phyloP scores from a whole-genome alignment of 2,329 filamentous ascomycete genomes.

The Clonostachys rosea region DNA sequence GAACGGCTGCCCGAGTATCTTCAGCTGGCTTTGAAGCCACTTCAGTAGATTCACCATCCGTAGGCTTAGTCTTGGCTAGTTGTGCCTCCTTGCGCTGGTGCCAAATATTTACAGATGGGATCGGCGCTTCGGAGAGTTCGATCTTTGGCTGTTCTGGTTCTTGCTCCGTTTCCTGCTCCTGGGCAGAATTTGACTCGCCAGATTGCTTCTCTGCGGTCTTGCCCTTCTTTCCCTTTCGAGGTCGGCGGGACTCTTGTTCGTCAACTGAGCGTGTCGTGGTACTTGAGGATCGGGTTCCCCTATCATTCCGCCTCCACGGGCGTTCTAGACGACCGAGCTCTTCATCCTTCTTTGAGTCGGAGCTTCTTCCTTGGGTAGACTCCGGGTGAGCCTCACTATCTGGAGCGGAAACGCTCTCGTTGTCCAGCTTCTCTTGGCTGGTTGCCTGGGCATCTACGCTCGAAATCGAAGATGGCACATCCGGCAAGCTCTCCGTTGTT shows the following conservation, averaged over 20 bases:
- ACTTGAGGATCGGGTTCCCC: constrained; percentile 55
- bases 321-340: constrained; percentile 30
- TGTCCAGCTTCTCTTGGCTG: constrained; percentile 23
- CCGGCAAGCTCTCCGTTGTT: constrained; percentile 14
- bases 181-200: constrained; percentile 45
- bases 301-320: constrained; percentile 34
- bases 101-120: constrained; percentile 87
- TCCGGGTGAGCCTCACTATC: constrained; percentile 28
- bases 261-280: constrained; percentile 62
- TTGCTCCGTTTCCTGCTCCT: constrained; percentile 50
- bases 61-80: constrained; percentile 43
- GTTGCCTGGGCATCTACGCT: constrained; percentile 11
- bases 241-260: constrained; percentile 40
- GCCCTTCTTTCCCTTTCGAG: constrained; percentile 59
- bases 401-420: constrained; percentile 26
- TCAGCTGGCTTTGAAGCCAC: neutral
- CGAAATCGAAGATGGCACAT: constrained; percentile 4
- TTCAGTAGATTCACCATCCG: constrained; percentile 5
- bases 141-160: constrained; percentile 46
- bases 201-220: constrained; percentile 34
- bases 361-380: constrained; percentile 19
- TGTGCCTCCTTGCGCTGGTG: constrained; percentile 67
- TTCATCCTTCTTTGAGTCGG: constrained; percentile 29
- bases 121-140: constrained; percentile 73
- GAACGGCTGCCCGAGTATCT: constrained; percentile 10